These are phyloP conservation scores for Megacollybia marginata DNA, from an alignment of 768 basidiomycete species.

Conservation along the genomic window DNA sequence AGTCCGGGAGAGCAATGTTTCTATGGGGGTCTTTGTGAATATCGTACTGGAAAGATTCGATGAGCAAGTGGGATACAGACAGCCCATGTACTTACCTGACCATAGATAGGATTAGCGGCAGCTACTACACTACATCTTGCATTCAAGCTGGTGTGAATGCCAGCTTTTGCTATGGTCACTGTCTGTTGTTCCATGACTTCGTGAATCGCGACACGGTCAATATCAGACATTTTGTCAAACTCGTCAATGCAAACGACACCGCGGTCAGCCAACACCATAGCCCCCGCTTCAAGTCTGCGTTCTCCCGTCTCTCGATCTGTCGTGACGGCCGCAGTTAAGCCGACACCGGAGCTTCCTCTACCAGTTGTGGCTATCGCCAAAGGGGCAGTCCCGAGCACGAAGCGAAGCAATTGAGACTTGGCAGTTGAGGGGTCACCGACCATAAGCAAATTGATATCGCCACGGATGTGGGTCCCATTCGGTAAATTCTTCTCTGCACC, in stretches of 20 bases:
- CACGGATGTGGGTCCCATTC: conserved; percentile 97
- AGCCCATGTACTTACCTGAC: conserved; percentile 53
- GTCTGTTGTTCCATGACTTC: conserved; percentile 99
- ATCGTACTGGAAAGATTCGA: conserved; percentile 64
- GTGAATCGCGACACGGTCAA: conserved; percentile 98
- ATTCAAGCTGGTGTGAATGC: conserved; percentile 97
- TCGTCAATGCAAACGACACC: conserved; percentile 99
- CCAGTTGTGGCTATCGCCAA: conserved; percentile 98
- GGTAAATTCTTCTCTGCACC: conserved; percentile 97
- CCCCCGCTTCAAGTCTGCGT: conserved; percentile 92
- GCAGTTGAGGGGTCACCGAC: conserved; percentile 99
- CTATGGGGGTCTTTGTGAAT: conserved; percentile 99
- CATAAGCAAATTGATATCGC: conserved; percentile 99
- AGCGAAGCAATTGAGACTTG: conserved; percentile 92
- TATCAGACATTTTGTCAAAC: conserved; percentile 99
- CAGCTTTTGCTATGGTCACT: conserved; percentile 98
- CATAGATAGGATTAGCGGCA: conserved; percentile 98
- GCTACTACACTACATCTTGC: conserved; percentile 97
- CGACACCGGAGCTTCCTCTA: conserved; percentile 96
- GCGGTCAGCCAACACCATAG: conserved; percentile 98
- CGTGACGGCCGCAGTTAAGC: conserved; percentile 97
- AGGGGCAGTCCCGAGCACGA: conserved; percentile 92
- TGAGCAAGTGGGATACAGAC: conserved; percentile 1
- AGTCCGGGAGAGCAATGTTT: conserved; percentile 97
- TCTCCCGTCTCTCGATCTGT: conserved; percentile 98